Conservation (phyloP, 2,329 filamentous ascomycete species). For the Xylariaceae sp. region DNA sequence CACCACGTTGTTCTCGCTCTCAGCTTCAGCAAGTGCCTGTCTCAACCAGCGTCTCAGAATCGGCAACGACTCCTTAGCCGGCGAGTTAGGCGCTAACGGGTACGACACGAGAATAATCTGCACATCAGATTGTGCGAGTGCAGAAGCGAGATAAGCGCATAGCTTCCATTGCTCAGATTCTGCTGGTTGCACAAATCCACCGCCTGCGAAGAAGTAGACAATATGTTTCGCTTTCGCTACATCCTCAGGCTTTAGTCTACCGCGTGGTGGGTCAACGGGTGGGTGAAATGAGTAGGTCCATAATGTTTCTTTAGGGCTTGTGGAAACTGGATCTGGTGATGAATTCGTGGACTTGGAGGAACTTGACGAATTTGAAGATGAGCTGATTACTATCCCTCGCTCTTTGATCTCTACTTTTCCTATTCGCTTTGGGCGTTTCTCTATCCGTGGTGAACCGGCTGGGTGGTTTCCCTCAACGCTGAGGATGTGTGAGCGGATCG, state of each 20-base stretch:
- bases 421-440: conserved; percentile 4
- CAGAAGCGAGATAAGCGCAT: conserved; percentile 41
- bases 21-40: conserved; percentile 38
- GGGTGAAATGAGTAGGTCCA: conserved; percentile 20
- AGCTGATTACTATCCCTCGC: conserved; percentile 4
- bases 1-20: conserved; percentile 39
- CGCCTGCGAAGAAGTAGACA: conserved; percentile 55
- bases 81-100: conserved; percentile 52
- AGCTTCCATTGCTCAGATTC: conserved; percentile 52
- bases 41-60: conserved; percentile 45
- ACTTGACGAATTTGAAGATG: not conserved
- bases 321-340: too few species aligned
- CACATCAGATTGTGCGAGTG: conserved; percentile 35
- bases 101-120: conserved; percentile 48
- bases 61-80: conserved; percentile 48
- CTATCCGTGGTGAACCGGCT: conserved; percentile 16
- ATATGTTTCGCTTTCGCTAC: not conserved
- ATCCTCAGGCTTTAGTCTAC: not conserved
- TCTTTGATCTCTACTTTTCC: conserved; percentile 14
- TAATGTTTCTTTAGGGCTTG: conserved; percentile 6
- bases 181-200: conserved; percentile 53
- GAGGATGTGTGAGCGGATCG: conserved; percentile 18
- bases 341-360: too few species aligned
- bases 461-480: conserved; percentile 11
- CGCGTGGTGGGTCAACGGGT: not conserved